Base-by-base conservation (phyloP, 805 yeast species). In the Candida ascalaphidarum region DNA sequence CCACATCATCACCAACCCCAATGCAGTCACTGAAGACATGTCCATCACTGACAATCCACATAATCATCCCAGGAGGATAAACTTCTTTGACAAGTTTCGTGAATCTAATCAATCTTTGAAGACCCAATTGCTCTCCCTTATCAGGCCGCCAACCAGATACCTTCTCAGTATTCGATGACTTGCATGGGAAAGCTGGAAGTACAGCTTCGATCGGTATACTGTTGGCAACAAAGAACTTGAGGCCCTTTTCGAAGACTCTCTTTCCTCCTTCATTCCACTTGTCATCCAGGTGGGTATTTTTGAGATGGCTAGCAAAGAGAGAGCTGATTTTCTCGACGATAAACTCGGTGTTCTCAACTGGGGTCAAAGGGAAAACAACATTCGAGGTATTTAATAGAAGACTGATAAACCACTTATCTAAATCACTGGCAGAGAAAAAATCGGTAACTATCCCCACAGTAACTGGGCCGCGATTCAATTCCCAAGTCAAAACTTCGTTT, bases 1-100 rank as follows among this genome's bases (percentile, higher is more conserved):
- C 79, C 28, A 60, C 58, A 22, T 57, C 58, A 43, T 74, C 81
- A 43, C 71, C 74, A 19, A 73, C 79, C 20, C 76, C 77, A 44
- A 74, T 52, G 42, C 80, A 74, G 44, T 74, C 80, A 31, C 77
- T 68, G 45, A 74, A 74, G 11, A 74, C 81, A 41, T 74, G 81
- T 0, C 81, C 80, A 40, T 74, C 81, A 43, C 76, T 68, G 17
- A 74, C 77, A 39, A 74, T 71, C 60, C 64, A 67, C 18, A 72
- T 45, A 31, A 65, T 61, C 50, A 72, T 51, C 2, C 80, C 80
- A 1, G 78, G 78, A 2, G 68, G 58, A 47, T 74, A 74, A 14
- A 72, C 32, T 17, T 38, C 30, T 27, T 47, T 42, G 6, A 61
- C 50, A 4, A 31, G 35, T 21, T 32, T 29, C 2, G 60, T 50